Base-by-base conservation (phyloP, 306 rosid genomes). In the Corylus heterophylla region DNA sequence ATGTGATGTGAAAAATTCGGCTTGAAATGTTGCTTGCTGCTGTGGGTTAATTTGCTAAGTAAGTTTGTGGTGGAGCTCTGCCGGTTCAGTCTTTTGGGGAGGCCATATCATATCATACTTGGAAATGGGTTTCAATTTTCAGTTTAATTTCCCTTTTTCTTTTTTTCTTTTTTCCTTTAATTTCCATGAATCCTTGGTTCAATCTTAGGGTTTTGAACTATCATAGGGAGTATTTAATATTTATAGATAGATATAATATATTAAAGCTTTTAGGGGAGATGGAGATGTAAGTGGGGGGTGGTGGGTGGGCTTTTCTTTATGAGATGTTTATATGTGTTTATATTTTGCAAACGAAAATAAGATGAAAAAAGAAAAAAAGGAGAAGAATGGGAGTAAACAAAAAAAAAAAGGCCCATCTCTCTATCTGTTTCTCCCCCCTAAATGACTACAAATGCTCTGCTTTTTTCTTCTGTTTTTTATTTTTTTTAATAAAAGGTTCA, bases 321-420 rank as follows among this genome's bases (percentile, higher is more conserved):
- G 78, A 52, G 82, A 83, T 88, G 83, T 89, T 77, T 87, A 85
- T 86, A 82, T 89, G 83, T 89, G 88, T 91, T 76, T 78, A 87
- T 89, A 89, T 84, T 83, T 84, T 87, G 87, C 75, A 80, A 83
- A 80, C 87, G 82, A 81, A 68, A 92, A 87, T 81, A 86, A 83
- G 58, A 62, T 50, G 59, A 49, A 64, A 42, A 77, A 48, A 39
- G 5, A 39, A 39, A 39, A 39, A 39, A 39, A 18, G 37, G 10
- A 56, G 45, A 55, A 63, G 83, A 79, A 72, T 44, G 81, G 86
- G 76, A 42, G 11, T 25, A 16, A 14, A 10, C 54, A 16, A 58
- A 35, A 9, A 22, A 31, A 64, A 22, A 42, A 64, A 63, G 16
- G 11, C 78, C 74, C 78, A n/a, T 73, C 78, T 76, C 76, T 59